A percentile compares a stretch with the other conserved stretches of the same genome.
These are phyloP conservation scores for Metschnikowia dekortorum DNA, from an alignment of 805 yeast species.

Conservation along the genomic window DNA sequence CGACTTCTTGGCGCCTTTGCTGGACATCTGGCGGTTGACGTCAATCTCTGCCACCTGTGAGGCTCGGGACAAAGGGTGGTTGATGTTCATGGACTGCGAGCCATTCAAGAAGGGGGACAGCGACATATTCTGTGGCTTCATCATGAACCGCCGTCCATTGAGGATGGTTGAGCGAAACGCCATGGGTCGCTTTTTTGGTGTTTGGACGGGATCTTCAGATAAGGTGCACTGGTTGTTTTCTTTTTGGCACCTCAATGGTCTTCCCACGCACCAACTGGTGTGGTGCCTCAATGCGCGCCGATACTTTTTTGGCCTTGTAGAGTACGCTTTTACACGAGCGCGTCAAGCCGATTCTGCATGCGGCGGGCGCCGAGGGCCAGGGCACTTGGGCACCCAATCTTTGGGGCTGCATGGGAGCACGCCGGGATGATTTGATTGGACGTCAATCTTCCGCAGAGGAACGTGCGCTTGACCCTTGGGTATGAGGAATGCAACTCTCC, in stretches of 20 bases:
- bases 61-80: constrained; percentile 42
- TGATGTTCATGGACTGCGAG: constrained; percentile 36
- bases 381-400: not conserved
- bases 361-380: too few species aligned
- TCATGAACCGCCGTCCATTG: constrained; percentile 13
- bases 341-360: not conserved
- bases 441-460: not conserved
- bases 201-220: not conserved
- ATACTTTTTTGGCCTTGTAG: not conserved
- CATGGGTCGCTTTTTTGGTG: constrained; percentile 5
- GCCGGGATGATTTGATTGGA: not conserved
- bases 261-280: not conserved
- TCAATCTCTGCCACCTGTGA: constrained; percentile 32
- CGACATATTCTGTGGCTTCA: constrained; percentile 12
- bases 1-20: constrained; percentile 12
- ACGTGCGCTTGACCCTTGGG: too few species aligned
- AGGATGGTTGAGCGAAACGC: constrained; percentile 16
- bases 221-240: not conserved
- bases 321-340: not conserved
- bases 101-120: constrained; percentile 27
- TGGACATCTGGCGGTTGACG: constrained; percentile 14
- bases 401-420: not conserved
- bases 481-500: too few species aligned
- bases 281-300: constrained; percentile 2
- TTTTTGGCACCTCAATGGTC: not conserved